Base-by-base conservation (phyloP, 2,329 filamentous ascomycete genomes). In the Cyanodermella asteris region DNA sequence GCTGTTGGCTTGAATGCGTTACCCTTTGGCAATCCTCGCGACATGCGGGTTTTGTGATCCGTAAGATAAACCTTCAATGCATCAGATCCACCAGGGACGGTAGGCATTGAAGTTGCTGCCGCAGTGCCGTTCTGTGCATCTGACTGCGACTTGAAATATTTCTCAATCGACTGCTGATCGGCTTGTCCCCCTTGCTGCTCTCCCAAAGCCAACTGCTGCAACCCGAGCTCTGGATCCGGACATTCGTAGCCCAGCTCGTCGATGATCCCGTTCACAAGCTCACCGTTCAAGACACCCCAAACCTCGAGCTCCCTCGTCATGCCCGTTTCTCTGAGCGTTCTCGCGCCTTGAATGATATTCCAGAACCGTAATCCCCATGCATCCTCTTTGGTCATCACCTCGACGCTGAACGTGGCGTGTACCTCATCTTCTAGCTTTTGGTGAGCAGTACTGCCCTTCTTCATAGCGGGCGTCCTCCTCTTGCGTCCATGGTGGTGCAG, bases 291-390 rank as follows among this genome's bases (percentile, higher is more conserved):
- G 8, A 74, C 51, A 0, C 84, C 87, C 80, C 84, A 93, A 4
- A 94, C 60, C 38, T 81, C 72, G 14, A 84, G 45, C 46, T 84
- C 76, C 11, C 77, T 57, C 3, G 77, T 81, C 29, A 72, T 52
- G 4, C 77, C 76, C 2, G 59, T 70, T 8, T 74, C 64, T 5
- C 72, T 59, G 26, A 84, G 50, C 2, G 70, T 78, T 11, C 76
- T 64, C 24, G 94, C 42, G 0, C 82, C 81, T 40, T 91, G 77
- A 17, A 93, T 73, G 7, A 87, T 59, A 44, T 94, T 94, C 81
- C 82, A 94, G 23, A 94, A 59, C 30, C 68, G 61, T 30, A 94
- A 46, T 0, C 75, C 87, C 47, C 84, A 81, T 0, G 58, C 59
- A 39, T 97, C 87, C 42, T 91, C 82, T 31, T 68, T 75, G 3